A percentile compares a stretch with the other conserved stretches of the same genome.
Evolutionary conservation across 768 basidiomycete species (phyloP).

Genomic region (Rhizopogon vinicolor): DNA sequence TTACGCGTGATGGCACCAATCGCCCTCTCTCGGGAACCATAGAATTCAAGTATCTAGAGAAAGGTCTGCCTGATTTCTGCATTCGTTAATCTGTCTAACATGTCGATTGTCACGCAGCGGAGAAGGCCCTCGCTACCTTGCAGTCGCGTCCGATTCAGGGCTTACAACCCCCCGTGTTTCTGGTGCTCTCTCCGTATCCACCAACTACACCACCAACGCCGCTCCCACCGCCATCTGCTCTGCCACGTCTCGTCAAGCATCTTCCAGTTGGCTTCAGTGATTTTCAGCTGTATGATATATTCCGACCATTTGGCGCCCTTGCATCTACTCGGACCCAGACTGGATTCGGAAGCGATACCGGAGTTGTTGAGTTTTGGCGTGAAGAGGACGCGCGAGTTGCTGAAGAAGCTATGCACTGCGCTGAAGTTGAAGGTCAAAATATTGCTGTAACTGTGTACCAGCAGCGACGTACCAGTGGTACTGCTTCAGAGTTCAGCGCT

Average conservation of each 20-base stretch:
- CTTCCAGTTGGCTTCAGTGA: slow-evolving; percentile 68
- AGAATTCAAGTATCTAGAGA: slow-evolving; percentile 79
- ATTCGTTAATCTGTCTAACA: slow-evolving; percentile 4
- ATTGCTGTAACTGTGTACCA: slow-evolving; percentile 81
- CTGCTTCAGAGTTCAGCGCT: slow-evolving; percentile 62
- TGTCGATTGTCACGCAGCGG: slow-evolving; percentile 44
- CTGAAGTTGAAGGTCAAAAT: slow-evolving; percentile 79
- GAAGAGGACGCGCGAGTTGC: slow-evolving; percentile 80
- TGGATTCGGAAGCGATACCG: slow-evolving; percentile 73
- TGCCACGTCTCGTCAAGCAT: slow-evolving; percentile 81
- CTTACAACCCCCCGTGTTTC: slow-evolving; percentile 49
- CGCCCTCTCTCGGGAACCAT: slow-evolving; percentile 65
- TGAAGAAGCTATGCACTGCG: slow-evolving; percentile 79
- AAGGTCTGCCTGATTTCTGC: slow-evolving; percentile 48
- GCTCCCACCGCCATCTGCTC: slow-evolving; percentile 70
- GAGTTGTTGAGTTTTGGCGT: slow-evolving; percentile 81
- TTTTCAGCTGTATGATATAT: slow-evolving; percentile 76
- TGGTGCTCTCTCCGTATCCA: slow-evolving; percentile 80
- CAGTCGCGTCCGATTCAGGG: slow-evolving; percentile 71
- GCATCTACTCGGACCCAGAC: slow-evolving; percentile 73
- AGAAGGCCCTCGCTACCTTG: slow-evolving; percentile 83
- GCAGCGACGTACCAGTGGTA: slow-evolving; percentile 51
- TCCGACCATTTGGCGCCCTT: slow-evolving; percentile 79
- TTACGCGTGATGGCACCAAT: slow-evolving; percentile 53
- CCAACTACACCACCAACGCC: slow-evolving; percentile 72